phyloP scores from a whole-genome alignment of 83 land plant genomes.

The Diphasiastrum complanatum region DNA sequence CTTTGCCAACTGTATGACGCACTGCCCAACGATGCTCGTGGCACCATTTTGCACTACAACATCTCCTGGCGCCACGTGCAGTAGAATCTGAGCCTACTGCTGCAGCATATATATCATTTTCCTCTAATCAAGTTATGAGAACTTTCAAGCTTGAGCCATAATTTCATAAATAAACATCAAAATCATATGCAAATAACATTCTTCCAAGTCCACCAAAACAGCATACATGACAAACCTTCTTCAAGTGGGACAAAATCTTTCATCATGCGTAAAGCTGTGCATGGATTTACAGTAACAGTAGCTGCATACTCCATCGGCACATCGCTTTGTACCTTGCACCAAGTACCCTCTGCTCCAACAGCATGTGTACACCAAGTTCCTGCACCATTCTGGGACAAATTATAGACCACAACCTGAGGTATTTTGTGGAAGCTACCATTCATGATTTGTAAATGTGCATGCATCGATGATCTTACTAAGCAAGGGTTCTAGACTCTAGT shows the following conservation, averaged over 20 bases:
- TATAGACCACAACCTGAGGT: too few species aligned
- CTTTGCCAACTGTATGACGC: conserved; percentile 78
- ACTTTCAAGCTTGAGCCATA: too few species aligned
- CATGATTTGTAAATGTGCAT: too few species aligned
- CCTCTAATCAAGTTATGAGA: conserved; percentile 4
- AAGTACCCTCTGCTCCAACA: conserved; percentile 63
- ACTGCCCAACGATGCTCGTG: conserved; percentile 97
- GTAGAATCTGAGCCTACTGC: conserved; percentile 6
- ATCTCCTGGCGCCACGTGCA: conserved; percentile 50
- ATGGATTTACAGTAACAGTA: conserved; percentile 76
- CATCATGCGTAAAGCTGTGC: conserved; percentile 86
- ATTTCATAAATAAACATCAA: too few species aligned
- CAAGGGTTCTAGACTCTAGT: too few species aligned
- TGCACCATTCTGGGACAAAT: conserved; percentile 13
- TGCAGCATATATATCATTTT: conserved; percentile 3
- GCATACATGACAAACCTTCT: conserved; percentile 39
- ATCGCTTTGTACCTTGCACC: conserved; percentile 76
- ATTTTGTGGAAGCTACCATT: not conserved
- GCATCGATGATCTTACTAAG: too few species aligned
- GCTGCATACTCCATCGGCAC: conserved; percentile 86
- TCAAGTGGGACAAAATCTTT: conserved; percentile 63
- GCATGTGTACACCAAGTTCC: conserved; percentile 91
- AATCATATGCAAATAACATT: too few species aligned
- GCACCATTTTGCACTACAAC: conserved; percentile 97
- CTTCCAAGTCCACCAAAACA: too few species aligned